Base-by-base conservation (phyloP, 2,329 filamentous ascomycete species). In the Aspergillus vadensis region DNA sequence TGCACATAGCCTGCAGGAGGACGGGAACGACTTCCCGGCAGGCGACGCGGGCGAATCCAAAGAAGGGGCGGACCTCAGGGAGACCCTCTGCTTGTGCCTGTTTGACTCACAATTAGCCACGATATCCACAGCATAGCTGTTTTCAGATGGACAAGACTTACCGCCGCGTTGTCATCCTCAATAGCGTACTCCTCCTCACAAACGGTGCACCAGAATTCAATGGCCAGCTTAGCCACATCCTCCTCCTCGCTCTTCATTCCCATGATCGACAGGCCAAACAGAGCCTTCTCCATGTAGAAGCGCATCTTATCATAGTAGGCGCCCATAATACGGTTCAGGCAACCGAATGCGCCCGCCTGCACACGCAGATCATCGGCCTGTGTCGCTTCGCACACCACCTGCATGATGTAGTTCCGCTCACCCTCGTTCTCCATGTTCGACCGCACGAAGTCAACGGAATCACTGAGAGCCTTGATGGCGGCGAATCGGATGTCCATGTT, bases 121-220 rank as follows among this genome's bases (percentile, higher is more conserved):
- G 10, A 41, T 23, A 23, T 44, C 14, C 27, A 49, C 25, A 48
- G 14, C 49, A 52, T 32, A 17, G 43, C 39, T 63, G 53, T 63
- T 36, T 5, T 14, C 49, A 12, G 43, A 60, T 36, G 30, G 2
- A 14, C 12, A 36, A 52, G 32, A 76, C 80, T 68, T 80, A 90
- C 88, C 79, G 91, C 88, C 66, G 88, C 85, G 77, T 99, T 99
- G 78, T 99, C 95, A 73, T 99, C 95, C 74, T 99, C 95, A 71
- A 99, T 98, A 66, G 90, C 90, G 70, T 97, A 94, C 79, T 99
- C 95, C 80, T 99, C 95, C 77, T 99, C 95, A 78, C 95, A 99
- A 52, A 99, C 95, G n/a, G 95, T 97, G 83, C 94, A 98, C 95
- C 95, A 99, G 82, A 99, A 99, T 77, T 99, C 95, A 67, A 99